Conservation (phyloP, 2,329 filamentous ascomycete genomes). For the Clonostachys solani region DNA sequence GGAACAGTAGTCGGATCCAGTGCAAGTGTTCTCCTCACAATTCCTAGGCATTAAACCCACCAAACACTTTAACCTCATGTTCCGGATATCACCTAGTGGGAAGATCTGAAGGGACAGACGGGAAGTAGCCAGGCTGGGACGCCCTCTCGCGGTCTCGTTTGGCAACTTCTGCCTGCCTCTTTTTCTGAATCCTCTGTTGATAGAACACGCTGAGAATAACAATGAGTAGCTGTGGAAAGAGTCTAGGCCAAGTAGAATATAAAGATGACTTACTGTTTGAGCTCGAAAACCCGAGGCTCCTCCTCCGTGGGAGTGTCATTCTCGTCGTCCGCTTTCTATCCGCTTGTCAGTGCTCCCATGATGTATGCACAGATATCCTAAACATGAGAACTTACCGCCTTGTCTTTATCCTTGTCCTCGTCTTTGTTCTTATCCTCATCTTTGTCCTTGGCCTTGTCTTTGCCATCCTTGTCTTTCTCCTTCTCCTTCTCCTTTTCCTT, state of each 20-base stretch:
- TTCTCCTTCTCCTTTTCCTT: conserved; percentile 57
- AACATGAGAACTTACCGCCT: conserved; percentile 17
- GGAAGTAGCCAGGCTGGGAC: conserved; percentile 75
- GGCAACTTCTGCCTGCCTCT: conserved; percentile 46
- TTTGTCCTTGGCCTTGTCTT: conserved; percentile 38
- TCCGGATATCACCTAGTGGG: conserved; percentile 23
- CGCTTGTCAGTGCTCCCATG: too few relatives aligned
- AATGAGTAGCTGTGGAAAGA: background rate
- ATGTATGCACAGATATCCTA: background rate
- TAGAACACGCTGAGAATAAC: conserved; percentile 67
- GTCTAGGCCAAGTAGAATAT: background rate
- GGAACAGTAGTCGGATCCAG: too few relatives aligned
- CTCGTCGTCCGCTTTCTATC: conserved; percentile 1
- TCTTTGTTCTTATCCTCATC: conserved; percentile 32
- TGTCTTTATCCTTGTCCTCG: conserved; percentile 23
- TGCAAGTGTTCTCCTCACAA: too few relatives aligned
- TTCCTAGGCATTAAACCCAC: too few relatives aligned
- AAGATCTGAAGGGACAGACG: conserved; percentile 69
- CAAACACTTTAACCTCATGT: background rate
- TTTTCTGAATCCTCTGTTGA: conserved; percentile 76
- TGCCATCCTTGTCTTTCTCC: conserved; percentile 38
- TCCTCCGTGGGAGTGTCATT: conserved; percentile 41
- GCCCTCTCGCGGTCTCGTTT: conserved; percentile 79
- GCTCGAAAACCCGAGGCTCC: conserved; percentile 74
- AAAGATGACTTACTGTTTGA: conserved; percentile 61